Base-by-base conservation (phyloP, 2,329 filamentous ascomycete species). In the Thielaviopsis ethacetica region DNA sequence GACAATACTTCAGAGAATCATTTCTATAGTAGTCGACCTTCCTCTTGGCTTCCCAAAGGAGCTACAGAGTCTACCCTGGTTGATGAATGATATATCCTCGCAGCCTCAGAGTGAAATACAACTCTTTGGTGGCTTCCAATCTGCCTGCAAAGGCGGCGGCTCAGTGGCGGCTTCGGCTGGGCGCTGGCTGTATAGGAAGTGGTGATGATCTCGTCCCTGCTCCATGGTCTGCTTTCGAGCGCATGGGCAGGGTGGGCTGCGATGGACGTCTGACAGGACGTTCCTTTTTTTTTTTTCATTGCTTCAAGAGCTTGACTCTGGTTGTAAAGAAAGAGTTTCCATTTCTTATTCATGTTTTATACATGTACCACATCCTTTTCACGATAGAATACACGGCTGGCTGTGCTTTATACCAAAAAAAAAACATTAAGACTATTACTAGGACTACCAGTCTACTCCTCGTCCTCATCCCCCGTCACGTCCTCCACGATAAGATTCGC, bases 21-120 rank as follows among this genome's bases (percentile, higher is more conserved):
- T 88, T 94, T 95, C 86, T 95, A 91, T 90, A 95, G 89, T 91
- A 84, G 80, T 88, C 83, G 83, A 90, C 86, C 80, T 61, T 79
- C 80, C 83, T 88, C 87, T 93, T 85, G 88, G 83, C 85, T 91
- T 82, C 83, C 82, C 80, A 90, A 81, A 86, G 79, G 79, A 95
- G 90, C 87, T 82, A 89, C 86, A 91, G 85, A 89, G 81, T 83
- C 83, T 82, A 91, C 84, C 86, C 88, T 89, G 88, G 87, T 86
- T 88, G 88, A 94, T 93, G 88, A 94, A 73, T 74, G 68, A 44
- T 44, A 44, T 44, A 85, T 88, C 88, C 86, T 88, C 88, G 83
- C 78, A 79, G 76, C 85, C 85, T 84, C 82, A 88, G 86, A 90
- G 87, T 93, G 87, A 91, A 85, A 78, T 74, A 75, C n/a, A n/a